Conservation (phyloP, 1,284 basidiomycete species). For the Ustilago loliicola region DNA sequence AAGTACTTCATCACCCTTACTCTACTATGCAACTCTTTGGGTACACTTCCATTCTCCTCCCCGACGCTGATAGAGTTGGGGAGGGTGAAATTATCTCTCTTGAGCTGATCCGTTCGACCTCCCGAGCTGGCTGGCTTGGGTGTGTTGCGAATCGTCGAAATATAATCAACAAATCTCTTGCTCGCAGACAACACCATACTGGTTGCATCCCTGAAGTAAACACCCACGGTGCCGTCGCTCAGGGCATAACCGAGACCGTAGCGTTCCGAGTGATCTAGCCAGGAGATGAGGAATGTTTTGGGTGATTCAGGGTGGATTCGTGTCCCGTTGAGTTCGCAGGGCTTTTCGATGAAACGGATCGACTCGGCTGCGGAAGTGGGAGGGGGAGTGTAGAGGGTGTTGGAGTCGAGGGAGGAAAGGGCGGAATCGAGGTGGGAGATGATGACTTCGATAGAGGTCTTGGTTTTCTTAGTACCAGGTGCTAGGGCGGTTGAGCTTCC, state of each 20-base stretch:
- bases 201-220: constrained; percentile 96
- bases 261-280: constrained; percentile 98
- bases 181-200: constrained; percentile 85
- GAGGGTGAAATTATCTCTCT: constrained; percentile 56
- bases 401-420: constrained; percentile 77
- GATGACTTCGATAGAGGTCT: constrained; percentile 60
- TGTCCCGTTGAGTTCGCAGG: constrained; percentile 71
- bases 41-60: constrained; percentile 19
- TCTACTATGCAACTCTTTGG: constrained; percentile 54
- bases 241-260: constrained; percentile 98
- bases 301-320: constrained; percentile 76
- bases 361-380: constrained; percentile 28
- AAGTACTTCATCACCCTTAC: constrained; percentile 66
- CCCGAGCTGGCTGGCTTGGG: not conserved
- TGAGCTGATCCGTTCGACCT: constrained; percentile 51
- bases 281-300: constrained; percentile 90
- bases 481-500: constrained; percentile 38
- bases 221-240: constrained; percentile 92
- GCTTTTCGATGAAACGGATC: constrained; percentile 22
- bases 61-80: constrained; percentile 4
- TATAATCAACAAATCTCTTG: constrained; percentile 76
- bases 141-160: constrained; percentile 46
- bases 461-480: constrained; percentile 27
- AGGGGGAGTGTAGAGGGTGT: constrained; percentile 76
- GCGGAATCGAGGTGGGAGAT: constrained; percentile 79